Evolutionary conservation across 345 rosid genomes (phyloP), one percentile per base, ranked within the genome.

Genomic region (Camelina neglecta): DNA sequence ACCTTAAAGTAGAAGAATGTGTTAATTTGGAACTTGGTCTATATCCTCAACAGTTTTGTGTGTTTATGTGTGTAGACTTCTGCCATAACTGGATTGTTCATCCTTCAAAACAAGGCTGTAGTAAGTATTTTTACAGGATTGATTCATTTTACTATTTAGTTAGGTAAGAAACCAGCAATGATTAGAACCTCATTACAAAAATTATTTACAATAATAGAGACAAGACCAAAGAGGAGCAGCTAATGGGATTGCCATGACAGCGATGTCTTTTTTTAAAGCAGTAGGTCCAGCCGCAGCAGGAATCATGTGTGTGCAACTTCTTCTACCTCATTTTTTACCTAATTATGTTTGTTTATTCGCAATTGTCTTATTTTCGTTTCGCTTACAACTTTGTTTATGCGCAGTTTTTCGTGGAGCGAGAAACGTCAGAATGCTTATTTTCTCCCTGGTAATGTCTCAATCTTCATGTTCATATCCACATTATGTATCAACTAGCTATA

Each of bases 271-370:
- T 49, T 88, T 83, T 59, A 88, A 88, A 83, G 87, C 90, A 24
- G 54, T 71, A 50, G 92, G 92, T 50, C 92, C 92, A 61, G 89
- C 89, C 1, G 88, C 86, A 51, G 92, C 87, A 64, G 92, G 92
- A 60, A 71, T 83, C 54, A 59, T 89, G 93, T 89, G 93, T 89
- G 31, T 29, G 31, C 31, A 42, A 21, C 39, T 10, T 75, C 8
- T 26, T 23, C 76, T 11, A 36, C 6, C 24, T 42, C 26, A 31
- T 29, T 50, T 38, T 29, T 51, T 7, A 21, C 47, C 0, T 4
- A 29, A 29, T 4, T 29, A 29, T 29, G 31, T 29, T 29, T 29
- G 31, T 4, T 29, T 29, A 29, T 29, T 4, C 15, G 7, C 47
- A 13, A 56, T 24, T 23, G 10, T 10, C 6, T 29, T 0, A 1